These are phyloP conservation scores for Chrysosporium keratinophilum DNA, from an alignment of 2,329 filamentous ascomycete species.

Conservation along the genomic window DNA sequence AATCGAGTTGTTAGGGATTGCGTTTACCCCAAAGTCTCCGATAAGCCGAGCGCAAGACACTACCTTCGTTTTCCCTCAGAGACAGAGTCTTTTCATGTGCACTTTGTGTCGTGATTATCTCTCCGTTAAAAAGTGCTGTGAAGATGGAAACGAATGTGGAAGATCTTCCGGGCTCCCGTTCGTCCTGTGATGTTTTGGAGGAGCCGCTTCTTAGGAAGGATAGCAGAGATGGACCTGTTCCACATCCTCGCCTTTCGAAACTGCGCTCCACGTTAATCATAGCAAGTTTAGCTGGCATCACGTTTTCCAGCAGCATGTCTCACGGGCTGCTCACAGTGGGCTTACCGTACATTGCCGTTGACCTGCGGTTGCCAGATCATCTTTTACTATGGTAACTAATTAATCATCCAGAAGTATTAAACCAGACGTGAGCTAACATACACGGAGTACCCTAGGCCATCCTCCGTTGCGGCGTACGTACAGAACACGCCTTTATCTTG, in stretches of 20 bases:
- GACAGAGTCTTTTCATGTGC: too few species aligned
- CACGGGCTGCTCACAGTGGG: slow-evolving; percentile 37
- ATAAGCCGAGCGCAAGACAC: too few species aligned
- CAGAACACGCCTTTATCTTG: background rate
- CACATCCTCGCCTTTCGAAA: slow-evolving; percentile 8
- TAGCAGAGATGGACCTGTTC: background rate
- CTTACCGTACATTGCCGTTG: slow-evolving; percentile 34
- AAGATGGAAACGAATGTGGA: background rate
- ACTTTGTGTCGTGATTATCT: too few species aligned
- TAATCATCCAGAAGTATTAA: background rate
- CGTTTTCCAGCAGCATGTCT: slow-evolving; percentile 22
- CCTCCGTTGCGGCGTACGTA: slow-evolving; percentile 12
- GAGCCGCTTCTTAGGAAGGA: slow-evolving; percentile 8
- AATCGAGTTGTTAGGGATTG: too few species aligned
- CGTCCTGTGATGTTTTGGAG: background rate
- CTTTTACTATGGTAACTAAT: slow-evolving; percentile 11
- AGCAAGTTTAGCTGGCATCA: slow-evolving; percentile 16
- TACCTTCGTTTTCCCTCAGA: too few species aligned
- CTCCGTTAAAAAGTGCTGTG: too few species aligned
- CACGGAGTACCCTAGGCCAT: slow-evolving; percentile 8
- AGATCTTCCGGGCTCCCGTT: background rate
- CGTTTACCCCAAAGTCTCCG: too few species aligned
- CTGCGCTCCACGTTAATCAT: slow-evolving; percentile 10
- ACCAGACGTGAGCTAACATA: background rate
- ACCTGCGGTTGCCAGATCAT: slow-evolving; percentile 23